Evolutionary conservation across 768 basidiomycete genomes (phyloP), one percentile per base, ranked within the genome.

Genomic region (Amanita molliuscula): DNA sequence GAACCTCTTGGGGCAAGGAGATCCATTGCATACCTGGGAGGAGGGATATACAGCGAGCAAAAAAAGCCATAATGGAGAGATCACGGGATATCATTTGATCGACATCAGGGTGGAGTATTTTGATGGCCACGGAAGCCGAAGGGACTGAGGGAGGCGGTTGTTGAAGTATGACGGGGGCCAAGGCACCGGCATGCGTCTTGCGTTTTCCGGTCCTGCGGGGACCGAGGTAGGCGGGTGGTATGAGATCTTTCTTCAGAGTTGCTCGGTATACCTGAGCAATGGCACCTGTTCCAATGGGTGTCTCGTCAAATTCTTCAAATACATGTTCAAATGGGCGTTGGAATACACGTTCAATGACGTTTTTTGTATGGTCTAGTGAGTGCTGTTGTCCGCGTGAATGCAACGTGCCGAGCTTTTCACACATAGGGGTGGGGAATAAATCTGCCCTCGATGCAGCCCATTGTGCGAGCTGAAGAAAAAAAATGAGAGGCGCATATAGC

Each of bases 391-490:
- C 92, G 51, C 78, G 83, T 1, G 96, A 98, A 63, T 99, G 96
- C 16, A 97, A 72, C 41, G 81, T 77, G 28, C 88, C 89, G 56
- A 99, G 72, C 51, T 78, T 77, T 48, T 88, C 78, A 65, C 96
- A 99, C 16, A 99, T 79, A 10, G 79, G 64, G 18, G 82, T 72
- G 2, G 96, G 91, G 67, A 99, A 98, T 2, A 99, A 72, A 65
- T 99, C 96, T 35, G 84, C 87, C 31, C 96, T 79, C 13, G 94
- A 93, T 11, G 87, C 96, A 6, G 96, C 96, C 96, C 96, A 99
- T 77, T 99, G 96, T 4, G 92, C 88, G 49, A 99, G 77, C 92
- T 94, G 62, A 18, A 47, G 37, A 35, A 36, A 56, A 42, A 47
- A 52, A 48, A 47, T 61, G 31, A 60, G 47, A 41, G 11, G 53